Conservation (phyloP, 2,329 filamentous ascomycete species). For the Trichoderma guizhouense region DNA sequence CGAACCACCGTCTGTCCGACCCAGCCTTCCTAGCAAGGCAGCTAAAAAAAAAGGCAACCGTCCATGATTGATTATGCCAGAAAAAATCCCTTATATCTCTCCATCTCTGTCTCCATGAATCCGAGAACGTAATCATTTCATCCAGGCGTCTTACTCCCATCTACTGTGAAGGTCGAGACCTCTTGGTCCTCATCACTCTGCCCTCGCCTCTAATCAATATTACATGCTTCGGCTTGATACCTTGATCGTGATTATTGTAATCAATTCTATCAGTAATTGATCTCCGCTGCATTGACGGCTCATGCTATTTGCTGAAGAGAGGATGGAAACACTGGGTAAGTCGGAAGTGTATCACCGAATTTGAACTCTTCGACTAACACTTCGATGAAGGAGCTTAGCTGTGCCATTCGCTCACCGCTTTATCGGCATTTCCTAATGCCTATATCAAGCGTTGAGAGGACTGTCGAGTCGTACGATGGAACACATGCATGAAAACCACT, state of each 20-base stretch:
- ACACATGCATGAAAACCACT: not conserved
- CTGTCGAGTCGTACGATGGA: not conserved
- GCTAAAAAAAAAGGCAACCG: slow-evolving; percentile 6
- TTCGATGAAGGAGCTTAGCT: not conserved
- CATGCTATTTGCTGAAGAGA: not conserved
- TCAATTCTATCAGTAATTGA: not conserved
- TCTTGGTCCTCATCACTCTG: not conserved
- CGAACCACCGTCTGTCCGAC: not conserved
- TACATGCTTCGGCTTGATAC: not conserved
- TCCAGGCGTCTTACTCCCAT: not conserved
- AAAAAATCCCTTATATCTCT: not conserved
- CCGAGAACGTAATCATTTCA: not conserved
- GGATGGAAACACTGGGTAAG: not conserved
- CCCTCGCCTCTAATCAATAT: not conserved
- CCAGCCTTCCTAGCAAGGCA: not conserved
- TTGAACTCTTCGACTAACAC: not conserved
- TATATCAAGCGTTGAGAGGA: not conserved
- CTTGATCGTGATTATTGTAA: not conserved
- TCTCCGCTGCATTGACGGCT: not conserved
- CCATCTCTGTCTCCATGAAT: not conserved
- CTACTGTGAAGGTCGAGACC: not conserved
- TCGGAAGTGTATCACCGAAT: not conserved
- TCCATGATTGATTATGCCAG: not conserved
- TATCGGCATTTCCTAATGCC: not conserved
- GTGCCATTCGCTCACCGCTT: not conserved